phyloP scores from a whole-genome alignment of 257 asterid species.

The Pogostemon cablin region DNA sequence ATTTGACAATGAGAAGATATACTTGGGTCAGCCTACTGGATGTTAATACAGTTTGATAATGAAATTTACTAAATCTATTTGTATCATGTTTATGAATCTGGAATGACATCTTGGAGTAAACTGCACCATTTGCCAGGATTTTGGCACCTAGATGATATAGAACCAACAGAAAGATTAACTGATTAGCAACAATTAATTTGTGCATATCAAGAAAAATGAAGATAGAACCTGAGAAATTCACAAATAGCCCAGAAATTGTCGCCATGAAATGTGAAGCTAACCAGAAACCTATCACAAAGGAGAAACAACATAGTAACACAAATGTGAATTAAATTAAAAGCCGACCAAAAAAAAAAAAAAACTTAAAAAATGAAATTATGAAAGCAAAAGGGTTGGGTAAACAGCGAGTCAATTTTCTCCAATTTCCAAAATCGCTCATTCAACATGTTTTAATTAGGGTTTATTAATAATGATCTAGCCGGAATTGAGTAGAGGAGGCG shows the following conservation, averaged over 20 bases:
- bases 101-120: constrained; percentile 35
- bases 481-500: too few species aligned
- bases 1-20: constrained; percentile 7
- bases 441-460: too few species aligned
- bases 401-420: neutral
- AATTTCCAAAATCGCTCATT: neutral
- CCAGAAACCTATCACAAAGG: constrained; percentile 24
- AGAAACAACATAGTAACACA: neutral
- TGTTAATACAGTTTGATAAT: constrained; percentile 16
- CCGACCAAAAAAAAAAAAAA: neutral
- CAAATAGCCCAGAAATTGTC: constrained; percentile 30
- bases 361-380: constrained; percentile 12
- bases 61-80: constrained; percentile 35
- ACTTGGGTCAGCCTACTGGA: constrained; percentile 40
- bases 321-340: constrained; percentile 1
- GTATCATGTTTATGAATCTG: constrained; percentile 25
- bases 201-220: neutral
- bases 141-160: constrained; percentile 38
- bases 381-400: neutral
- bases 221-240: constrained; percentile 44
- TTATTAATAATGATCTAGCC: too few species aligned
- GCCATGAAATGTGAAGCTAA: constrained; percentile 36
- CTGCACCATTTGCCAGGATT: constrained; percentile 32
- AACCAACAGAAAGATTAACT: constrained; percentile 17
- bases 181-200: neutral